These are phyloP conservation scores for Tephrocybe rancida DNA, from an alignment of 768 basidiomycete genomes.

Conservation along the genomic window DNA sequence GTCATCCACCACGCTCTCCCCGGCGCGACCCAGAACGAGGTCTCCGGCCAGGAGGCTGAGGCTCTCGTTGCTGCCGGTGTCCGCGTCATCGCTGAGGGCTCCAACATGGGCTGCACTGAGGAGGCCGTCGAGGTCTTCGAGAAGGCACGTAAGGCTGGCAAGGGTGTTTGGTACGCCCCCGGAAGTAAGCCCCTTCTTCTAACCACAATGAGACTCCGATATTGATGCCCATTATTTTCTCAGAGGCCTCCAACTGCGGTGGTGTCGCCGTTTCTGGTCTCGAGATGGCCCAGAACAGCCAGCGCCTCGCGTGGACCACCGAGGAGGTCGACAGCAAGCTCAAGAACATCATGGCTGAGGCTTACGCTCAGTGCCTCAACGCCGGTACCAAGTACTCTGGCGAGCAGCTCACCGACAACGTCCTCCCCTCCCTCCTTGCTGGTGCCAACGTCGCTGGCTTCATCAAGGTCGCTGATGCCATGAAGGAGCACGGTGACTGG, in stretches of 20 bases:
- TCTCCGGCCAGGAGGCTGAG: constrained; percentile 68
- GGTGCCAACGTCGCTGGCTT: constrained; percentile 79
- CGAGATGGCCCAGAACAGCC: constrained; percentile 82
- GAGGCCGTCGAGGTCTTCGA: constrained; percentile 78
- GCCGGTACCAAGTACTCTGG: constrained; percentile 62
- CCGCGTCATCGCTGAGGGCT: constrained; percentile 74
- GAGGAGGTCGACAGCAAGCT: constrained; percentile 70
- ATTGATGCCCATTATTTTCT: constrained; percentile 5
- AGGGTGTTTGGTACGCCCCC: constrained; percentile 70
- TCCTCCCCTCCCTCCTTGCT: constrained; percentile 54
- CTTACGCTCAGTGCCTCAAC: constrained; percentile 57
- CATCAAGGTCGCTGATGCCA: constrained; percentile 71
- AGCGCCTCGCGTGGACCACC: constrained; percentile 62
- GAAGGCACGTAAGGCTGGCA: constrained; percentile 51
- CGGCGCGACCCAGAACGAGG: constrained; percentile 73
- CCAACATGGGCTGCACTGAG: constrained; percentile 77
- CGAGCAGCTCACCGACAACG: constrained; percentile 39
- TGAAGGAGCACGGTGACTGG: constrained; percentile 77
- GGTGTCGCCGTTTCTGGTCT: constrained; percentile 80
- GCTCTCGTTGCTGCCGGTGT: constrained; percentile 69
- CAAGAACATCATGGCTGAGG: constrained; percentile 69
- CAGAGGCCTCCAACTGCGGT: constrained; percentile 64
- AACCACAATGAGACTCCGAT: neutral
- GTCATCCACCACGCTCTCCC: constrained; percentile 71
- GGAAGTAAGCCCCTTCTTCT: constrained; percentile 50